Conservation (phyloP, 352 stramenopile genomes). For the Saprolegnia diclina region DNA sequence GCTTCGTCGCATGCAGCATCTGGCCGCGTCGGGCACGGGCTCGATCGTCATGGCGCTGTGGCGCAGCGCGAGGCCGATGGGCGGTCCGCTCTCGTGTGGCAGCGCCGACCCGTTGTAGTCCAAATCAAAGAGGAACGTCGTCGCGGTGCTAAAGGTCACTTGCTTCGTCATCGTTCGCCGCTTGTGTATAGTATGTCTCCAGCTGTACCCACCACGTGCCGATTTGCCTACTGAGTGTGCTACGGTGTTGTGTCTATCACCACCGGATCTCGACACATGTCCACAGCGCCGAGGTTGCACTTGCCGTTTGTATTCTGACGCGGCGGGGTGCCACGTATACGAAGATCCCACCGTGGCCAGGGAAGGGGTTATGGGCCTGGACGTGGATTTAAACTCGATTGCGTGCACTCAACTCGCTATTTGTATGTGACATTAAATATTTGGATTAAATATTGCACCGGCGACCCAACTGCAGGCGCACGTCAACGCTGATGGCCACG, state of each 20-base stretch:
- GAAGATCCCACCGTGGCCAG: not conserved
- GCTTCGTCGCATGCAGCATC: not conserved
- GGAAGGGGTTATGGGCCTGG: not conserved
- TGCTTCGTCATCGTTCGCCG: not conserved
- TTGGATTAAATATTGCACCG: too few relatives aligned
- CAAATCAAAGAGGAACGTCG: slow-evolving; percentile 14
- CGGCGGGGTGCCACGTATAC: not conserved
- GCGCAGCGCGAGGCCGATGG: slow-evolving; percentile 5
- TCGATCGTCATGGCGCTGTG: not conserved
- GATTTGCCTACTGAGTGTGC: not conserved
- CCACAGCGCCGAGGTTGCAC: not conserved
- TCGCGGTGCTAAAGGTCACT: slow-evolving; percentile 16
- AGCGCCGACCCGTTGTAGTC: slow-evolving; percentile 6
- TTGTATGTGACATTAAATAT: too few relatives aligned
- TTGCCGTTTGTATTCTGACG: not conserved
- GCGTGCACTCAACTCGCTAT: too few relatives aligned
- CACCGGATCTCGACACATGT: not conserved
- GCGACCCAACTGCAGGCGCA: too few relatives aligned
- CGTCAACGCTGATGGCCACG: too few relatives aligned
- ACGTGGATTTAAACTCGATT: too few relatives aligned
- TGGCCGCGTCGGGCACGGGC: not conserved
- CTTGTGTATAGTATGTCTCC: too few relatives aligned
- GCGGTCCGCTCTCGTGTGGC: slow-evolving; percentile 6
- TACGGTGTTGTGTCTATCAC: slow-evolving; percentile 2
- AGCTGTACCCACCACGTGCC: not conserved